Evolutionary conservation across 257 asterid genomes (phyloP).

Genomic region (Penstemon eatonii): DNA sequence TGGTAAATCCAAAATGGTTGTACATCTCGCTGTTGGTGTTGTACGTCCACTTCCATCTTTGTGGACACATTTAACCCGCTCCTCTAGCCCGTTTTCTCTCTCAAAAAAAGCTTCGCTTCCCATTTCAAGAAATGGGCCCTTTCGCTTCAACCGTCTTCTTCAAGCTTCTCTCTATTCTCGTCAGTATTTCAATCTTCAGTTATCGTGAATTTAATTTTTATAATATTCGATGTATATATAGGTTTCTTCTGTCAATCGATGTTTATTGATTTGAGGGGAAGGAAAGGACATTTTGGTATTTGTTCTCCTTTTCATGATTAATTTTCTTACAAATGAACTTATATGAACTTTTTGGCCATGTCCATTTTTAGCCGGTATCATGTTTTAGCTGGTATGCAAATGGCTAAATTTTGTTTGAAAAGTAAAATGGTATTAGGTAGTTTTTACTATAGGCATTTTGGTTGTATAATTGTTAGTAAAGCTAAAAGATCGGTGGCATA

Average conservation of each 20-base stretch:
- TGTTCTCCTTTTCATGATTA: no score
- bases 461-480: slow-evolving; percentile 11
- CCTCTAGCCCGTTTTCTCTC: slow-evolving; percentile 36
- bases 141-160: slow-evolving; percentile 35
- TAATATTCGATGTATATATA: not conserved
- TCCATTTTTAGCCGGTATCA: slow-evolving; percentile 3
- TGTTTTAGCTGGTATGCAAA: not conserved
- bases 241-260: not conserved
- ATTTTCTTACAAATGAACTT: not conserved
- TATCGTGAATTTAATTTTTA: not conserved
- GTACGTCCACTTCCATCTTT: slow-evolving; percentile 50
- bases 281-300: no score
- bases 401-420: not conserved
- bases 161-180: slow-evolving; percentile 61
- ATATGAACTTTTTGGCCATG: not conserved
- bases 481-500: slow-evolving; percentile 18
- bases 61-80: slow-evolving; percentile 41
- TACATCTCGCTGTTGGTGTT: slow-evolving; percentile 42
- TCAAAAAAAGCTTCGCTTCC: slow-evolving; percentile 28
- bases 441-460: not conserved
- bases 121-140: slow-evolving; percentile 36
- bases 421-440: not conserved
- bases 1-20: slow-evolving; percentile 40
- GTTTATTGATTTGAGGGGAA: no score
- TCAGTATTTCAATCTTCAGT: slow-evolving; percentile 32